A percentile compares a stretch with the other conserved stretches of the same genome.
These are phyloP conservation scores for Tylopilus sp. DNA, from an alignment of 768 basidiomycete genomes.

Conservation along the genomic window DNA sequence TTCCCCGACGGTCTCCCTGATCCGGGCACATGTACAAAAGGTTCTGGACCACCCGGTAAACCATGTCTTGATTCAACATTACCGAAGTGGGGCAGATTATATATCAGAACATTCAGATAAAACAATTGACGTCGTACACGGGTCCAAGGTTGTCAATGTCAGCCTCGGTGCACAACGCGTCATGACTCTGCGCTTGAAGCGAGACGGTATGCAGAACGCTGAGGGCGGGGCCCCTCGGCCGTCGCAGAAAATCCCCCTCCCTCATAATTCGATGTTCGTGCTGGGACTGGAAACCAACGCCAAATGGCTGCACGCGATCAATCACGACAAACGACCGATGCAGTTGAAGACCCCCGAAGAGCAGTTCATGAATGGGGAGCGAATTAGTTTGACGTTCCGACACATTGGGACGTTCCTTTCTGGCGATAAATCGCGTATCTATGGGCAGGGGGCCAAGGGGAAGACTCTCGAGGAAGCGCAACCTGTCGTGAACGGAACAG, in stretches of 20 bases:
- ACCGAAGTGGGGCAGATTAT: constrained; percentile 75
- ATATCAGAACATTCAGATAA: constrained; percentile 89
- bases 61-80: constrained; percentile 80
- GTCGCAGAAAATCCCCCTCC: constrained; percentile 66
- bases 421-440: constrained; percentile 50
- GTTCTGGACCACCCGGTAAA: constrained; percentile 66
- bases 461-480: constrained; percentile 56
- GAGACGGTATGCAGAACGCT: constrained; percentile 34
- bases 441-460: constrained; percentile 67
- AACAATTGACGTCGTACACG: constrained; percentile 74
- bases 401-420: constrained; percentile 74
- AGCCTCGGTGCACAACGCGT: constrained; percentile 73
- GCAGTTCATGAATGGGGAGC: constrained; percentile 50
- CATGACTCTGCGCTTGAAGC: constrained; percentile 73
- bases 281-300: constrained; percentile 71
- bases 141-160: constrained; percentile 76
- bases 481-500: constrained; percentile 49
- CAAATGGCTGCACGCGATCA: constrained; percentile 74
- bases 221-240: constrained; percentile 31
- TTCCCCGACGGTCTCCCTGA: constrained; percentile 62
- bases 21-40: constrained; percentile 60
- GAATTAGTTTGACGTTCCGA: constrained; percentile 80
- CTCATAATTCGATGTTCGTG: constrained; percentile 82
- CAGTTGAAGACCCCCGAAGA: constrained; percentile 53
- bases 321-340: constrained; percentile 67